Base-by-base conservation (phyloP, 345 rosid species). In the Syzygium aqueum region DNA sequence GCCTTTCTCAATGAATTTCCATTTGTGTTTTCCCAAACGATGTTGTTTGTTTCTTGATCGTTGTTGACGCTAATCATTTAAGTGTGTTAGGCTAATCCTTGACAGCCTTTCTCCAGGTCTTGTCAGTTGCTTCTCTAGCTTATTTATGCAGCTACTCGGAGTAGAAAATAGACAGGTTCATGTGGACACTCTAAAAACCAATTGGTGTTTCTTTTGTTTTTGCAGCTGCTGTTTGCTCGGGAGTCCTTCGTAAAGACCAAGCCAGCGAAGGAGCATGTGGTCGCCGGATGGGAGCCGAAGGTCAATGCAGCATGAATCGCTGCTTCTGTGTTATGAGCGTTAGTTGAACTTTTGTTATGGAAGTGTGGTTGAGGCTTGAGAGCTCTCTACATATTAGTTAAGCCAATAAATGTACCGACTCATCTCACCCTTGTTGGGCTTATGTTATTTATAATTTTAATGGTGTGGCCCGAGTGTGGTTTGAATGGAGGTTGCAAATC, bases 241-340 rank as follows among this genome's bases (percentile, higher is more conserved):
- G 97, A 93, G 80, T 94, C 97, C 10, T 97, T 96, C 40, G 88
- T 87, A 91, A 95, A 96, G 90, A 97, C 99, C 14, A 95, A 91
- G 88, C 87, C 95, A 5, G 90, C 88, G 14, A 89, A 92, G 84
- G 93, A 95, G 90, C 57, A 94, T 77, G 93, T 97, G 89, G 88
- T 97, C 84, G 92, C 98, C 0, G 99, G 99, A 30, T 96, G 99
- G 99, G 96, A 84, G 43, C 92, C 94, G 1, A 95, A 97, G 94
- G 95, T 97, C 83, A 91, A 96, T 91, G 93, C 95, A 59, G 95
- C 95, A 93, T 85, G 89, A 88, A 88, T 50, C 8, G 30, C 33
- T 40, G 30, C 27, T 53, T 67, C 67, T 82, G 50, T 43, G 17
- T n/a, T 6, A 25, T 83, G 3, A 83, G 11, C 50, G 49, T 73